phyloP scores from a whole-genome alignment of 306 rosid species.

The Castanospermum australe region DNA sequence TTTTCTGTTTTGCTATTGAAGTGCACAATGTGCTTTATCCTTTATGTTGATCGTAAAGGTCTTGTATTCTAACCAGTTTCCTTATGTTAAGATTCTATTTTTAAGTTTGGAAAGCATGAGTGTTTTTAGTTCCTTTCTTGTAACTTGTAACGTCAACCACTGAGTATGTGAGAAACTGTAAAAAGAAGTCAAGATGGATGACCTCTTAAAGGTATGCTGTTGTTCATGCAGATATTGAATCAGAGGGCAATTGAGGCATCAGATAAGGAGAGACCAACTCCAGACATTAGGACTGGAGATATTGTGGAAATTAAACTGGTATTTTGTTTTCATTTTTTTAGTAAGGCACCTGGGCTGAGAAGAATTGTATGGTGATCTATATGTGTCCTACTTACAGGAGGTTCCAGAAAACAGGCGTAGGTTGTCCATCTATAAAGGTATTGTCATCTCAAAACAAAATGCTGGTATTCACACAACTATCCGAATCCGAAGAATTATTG shows the following conservation, averaged over 20 bases:
- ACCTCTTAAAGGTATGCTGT: background rate
- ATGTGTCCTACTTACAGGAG: conserved; percentile 59
- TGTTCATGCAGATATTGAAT: conserved; percentile 66
- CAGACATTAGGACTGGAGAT: conserved; percentile 86
- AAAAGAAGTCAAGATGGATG: background rate
- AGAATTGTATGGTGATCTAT: conserved; percentile 18
- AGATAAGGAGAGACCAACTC: conserved; percentile 68
- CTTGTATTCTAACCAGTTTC: background rate
- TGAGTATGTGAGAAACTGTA: background rate
- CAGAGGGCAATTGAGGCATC: conserved; percentile 83
- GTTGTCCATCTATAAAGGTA: conserved; percentile 82
- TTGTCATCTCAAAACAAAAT: conserved; percentile 90
- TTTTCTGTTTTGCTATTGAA: background rate
- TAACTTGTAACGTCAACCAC: background rate
- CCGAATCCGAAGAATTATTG: conserved; percentile 86
- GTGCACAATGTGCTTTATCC: background rate
- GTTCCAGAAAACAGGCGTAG: conserved; percentile 95
- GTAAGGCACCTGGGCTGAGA: background rate
- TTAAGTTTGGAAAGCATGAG: background rate
- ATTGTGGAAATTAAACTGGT: conserved; percentile 90
- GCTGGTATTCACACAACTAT: conserved; percentile 96
- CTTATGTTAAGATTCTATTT: background rate
- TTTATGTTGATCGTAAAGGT: background rate
- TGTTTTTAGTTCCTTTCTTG: background rate
- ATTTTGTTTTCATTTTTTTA: conserved; percentile 7